Conservation (phyloP, 2,329 filamentous ascomycete species). For the Alternaria sp. region DNA sequence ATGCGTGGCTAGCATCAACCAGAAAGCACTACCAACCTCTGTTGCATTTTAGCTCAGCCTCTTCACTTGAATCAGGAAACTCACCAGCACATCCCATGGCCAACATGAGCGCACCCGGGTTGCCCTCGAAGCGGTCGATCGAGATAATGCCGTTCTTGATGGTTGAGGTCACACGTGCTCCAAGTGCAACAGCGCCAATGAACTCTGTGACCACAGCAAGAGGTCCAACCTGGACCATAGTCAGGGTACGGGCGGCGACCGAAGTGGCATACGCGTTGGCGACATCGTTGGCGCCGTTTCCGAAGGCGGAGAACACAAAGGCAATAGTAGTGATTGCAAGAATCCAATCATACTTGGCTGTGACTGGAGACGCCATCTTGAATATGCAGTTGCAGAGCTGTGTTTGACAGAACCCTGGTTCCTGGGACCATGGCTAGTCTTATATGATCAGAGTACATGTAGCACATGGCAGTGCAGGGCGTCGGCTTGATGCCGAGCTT, state of each 20-base stretch:
- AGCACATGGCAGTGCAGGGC: neutral
- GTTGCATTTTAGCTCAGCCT: neutral
- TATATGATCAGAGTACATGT: neutral
- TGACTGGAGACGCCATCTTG: conserved; percentile 29
- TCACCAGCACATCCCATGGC: conserved; percentile 67
- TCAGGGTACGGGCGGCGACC: conserved; percentile 59
- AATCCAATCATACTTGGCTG: conserved; percentile 50
- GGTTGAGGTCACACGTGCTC: conserved; percentile 64
- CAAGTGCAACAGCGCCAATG: conserved; percentile 60
- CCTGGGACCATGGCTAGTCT: neutral
- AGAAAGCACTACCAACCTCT: conserved; percentile 31
- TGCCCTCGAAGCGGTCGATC: conserved; percentile 53
- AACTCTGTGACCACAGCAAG: conserved; percentile 59
- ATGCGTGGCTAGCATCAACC: conserved; percentile 9
- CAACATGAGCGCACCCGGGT: conserved; percentile 63
- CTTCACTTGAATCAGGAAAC: conserved; percentile 53
- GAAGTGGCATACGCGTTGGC: conserved; percentile 60
- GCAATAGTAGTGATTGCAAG: conserved; percentile 50
- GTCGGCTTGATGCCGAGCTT: neutral
- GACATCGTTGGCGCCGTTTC: conserved; percentile 59
- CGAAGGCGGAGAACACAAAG: conserved; percentile 45
- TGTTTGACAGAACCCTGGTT: neutral
- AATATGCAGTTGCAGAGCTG: neutral
- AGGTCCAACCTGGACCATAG: conserved; percentile 60
- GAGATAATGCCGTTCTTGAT: conserved; percentile 67